A percentile compares a stretch with the other conserved stretches of the same genome.
phyloP scores from a whole-genome alignment of 208 protist genomes.

The Acanthamoeba healyi region DNA sequence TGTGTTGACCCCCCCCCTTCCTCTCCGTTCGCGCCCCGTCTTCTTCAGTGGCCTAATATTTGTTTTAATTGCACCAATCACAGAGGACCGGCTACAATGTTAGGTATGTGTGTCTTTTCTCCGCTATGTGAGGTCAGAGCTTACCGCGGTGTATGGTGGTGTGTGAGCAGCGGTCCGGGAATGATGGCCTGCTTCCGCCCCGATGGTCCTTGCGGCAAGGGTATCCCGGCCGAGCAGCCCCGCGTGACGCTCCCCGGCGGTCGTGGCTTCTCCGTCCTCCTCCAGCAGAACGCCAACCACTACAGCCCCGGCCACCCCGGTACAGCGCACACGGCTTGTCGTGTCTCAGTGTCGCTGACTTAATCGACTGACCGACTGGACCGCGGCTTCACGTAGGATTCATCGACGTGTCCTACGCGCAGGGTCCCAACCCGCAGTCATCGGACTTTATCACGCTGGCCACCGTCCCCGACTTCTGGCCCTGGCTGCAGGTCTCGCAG shows the following conservation, averaged over 20 bases:
- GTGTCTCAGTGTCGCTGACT: background rate
- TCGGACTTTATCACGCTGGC: constrained; percentile 42
- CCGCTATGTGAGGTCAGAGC: background rate
- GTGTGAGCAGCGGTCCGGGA: constrained; percentile 15
- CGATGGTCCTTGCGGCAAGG: constrained; percentile 17
- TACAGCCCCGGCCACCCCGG: constrained; percentile 34
- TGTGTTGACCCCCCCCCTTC: no score
- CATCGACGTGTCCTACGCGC: constrained; percentile 35
- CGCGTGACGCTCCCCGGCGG: background rate
- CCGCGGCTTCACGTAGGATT: background rate
- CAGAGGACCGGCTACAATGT: constrained; percentile 12
- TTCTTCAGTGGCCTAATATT: background rate
- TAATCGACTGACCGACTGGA: background rate
- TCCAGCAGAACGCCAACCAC: constrained; percentile 64
- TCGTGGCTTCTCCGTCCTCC: background rate
- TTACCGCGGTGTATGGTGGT: background rate
- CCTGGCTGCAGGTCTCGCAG: constrained; percentile 46
- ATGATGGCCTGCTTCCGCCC: constrained; percentile 53
- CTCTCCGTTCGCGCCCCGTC: background rate
- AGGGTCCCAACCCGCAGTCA: constrained; percentile 19
- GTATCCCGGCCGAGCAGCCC: constrained; percentile 12
- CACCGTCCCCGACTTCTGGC: constrained; percentile 54
- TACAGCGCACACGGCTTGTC: background rate
- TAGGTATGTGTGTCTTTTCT: background rate
- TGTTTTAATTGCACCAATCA: background rate